phyloP scores from a whole-genome alignment of 169 alveolate species.

The Cryptosporidium sp. region DNA sequence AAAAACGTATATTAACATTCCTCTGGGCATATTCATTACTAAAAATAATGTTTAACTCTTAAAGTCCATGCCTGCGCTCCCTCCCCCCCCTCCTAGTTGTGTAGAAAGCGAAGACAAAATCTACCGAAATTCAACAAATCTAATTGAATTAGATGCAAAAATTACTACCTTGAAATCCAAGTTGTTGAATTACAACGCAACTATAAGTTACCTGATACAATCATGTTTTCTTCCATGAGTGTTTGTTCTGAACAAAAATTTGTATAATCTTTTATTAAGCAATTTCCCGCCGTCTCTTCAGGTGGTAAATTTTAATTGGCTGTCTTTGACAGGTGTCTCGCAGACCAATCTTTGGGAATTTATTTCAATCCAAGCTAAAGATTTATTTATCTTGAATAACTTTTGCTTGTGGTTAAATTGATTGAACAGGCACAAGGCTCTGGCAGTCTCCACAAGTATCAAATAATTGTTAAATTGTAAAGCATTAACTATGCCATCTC shows the following conservation, averaged over 20 bases:
- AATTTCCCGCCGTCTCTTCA: conserved; percentile 70
- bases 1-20: conserved; percentile 3
- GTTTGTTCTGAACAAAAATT: neutral
- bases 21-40: neutral
- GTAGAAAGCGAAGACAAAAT: neutral
- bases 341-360: conserved; percentile 10
- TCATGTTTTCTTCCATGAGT: neutral
- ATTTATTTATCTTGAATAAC: neutral
- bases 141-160: neutral
- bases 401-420: conserved; percentile 76
- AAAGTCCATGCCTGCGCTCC: neutral
- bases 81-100: neutral
- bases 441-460: conserved; percentile 77
- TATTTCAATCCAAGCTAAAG: neutral
- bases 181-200: neutral
- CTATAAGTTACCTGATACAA: neutral
- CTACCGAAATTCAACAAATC: neutral
- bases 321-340: conserved; percentile 63
- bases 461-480: neutral
- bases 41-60: neutral
- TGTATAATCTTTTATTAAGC: too few relatives aligned
- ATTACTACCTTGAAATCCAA: neutral
- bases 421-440: conserved; percentile 76
- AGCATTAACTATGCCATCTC: conserved; percentile 84
- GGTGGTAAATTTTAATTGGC: neutral